Evolutionary conservation across 768 basidiomycete species (phyloP), one percentile per base, ranked within the genome.

Genomic region (Phaeotremella skinneri): DNA sequence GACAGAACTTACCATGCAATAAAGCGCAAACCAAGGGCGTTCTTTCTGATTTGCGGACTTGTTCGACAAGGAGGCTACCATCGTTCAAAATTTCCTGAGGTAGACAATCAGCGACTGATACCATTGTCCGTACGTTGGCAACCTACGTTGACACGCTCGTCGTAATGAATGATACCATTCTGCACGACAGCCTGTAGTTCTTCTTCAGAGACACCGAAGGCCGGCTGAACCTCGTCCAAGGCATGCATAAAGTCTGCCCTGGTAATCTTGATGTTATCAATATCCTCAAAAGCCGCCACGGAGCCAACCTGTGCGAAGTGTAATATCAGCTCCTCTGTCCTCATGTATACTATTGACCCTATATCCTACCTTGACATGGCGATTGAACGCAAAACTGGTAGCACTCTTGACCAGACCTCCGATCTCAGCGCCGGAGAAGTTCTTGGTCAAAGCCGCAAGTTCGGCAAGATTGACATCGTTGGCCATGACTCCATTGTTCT

Each of bases 361-460:
- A 20, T 23, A 30, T 52, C 73, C 41, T 49, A 83, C 87, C 80
- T 97, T 97, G 69, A 98, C 91, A 74, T 99, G 96, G 39, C 96
- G 82, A 69, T 89, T 93, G 80, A 99, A 94, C 21, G 96, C 94
- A 71, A 94, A 99, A 85, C 88, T 91, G 0, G 94, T 92, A 30
- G 96, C 96, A 72, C 91, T 96, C 83, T 97, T 98, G 78, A 98
- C 88, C 45, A 99, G 80, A 67, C 96, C 96, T 55, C 85, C 85
- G 59, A 99, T 90, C 78, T 99, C 96, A 0, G 96, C 96, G 55
- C 96, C 96, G 6, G 89, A 90, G 75, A 97, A 99, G 80, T 99
- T 99, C 81, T 98, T 99, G 55, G 93, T 98, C 43, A 83, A 59
- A 4, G 80, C 76, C 0, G 94, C 90, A 37, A 99, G 83, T 74